Evolutionary conservation across 345 rosid species (phyloP).

Genomic region (Linum lewisii): DNA sequence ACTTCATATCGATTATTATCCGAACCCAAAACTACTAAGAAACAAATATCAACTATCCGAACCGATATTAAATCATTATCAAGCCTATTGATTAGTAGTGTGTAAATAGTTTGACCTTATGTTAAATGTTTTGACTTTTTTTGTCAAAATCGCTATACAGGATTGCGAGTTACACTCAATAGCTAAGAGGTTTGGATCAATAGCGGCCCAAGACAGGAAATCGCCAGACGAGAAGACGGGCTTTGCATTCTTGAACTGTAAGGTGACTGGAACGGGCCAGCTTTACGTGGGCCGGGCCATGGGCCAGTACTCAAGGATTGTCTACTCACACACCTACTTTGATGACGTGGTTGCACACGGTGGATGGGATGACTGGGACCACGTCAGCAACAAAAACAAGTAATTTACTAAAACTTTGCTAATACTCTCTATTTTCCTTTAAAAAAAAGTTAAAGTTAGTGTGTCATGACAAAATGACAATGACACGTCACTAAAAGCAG

Average conservation of each 20-base stretch:
- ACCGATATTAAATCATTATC: no score
- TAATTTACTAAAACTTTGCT: no score
- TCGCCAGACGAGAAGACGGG: slow-evolving; percentile 88
- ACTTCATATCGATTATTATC: no score
- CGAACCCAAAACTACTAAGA: no score
- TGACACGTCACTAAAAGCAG: no score
- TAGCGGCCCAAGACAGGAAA: slow-evolving; percentile 77
- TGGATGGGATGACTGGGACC: slow-evolving; percentile 99
- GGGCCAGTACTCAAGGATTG: slow-evolving; percentile 95
- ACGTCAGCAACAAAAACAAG: slow-evolving; percentile 77
- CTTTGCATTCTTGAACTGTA: slow-evolving; percentile 65
- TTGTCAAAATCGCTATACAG: slow-evolving; percentile 24
- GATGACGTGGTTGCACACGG: slow-evolving; percentile 83
- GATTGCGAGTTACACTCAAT: slow-evolving; percentile 90
- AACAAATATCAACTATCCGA: no score
- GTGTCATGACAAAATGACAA: no score
- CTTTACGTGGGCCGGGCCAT: slow-evolving; percentile 89
- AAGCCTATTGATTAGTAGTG: no score
- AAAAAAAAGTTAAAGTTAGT: no score
- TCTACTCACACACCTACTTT: slow-evolving; percentile 77
- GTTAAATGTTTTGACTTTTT: neutral
- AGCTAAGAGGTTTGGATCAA: slow-evolving; percentile 83
- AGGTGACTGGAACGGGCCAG: slow-evolving; percentile 72
- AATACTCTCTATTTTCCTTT: no score
- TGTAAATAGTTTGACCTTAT: no score